Conservation (phyloP, 805 yeast genomes). For the Kodamaea nitidulidarum region DNA sequence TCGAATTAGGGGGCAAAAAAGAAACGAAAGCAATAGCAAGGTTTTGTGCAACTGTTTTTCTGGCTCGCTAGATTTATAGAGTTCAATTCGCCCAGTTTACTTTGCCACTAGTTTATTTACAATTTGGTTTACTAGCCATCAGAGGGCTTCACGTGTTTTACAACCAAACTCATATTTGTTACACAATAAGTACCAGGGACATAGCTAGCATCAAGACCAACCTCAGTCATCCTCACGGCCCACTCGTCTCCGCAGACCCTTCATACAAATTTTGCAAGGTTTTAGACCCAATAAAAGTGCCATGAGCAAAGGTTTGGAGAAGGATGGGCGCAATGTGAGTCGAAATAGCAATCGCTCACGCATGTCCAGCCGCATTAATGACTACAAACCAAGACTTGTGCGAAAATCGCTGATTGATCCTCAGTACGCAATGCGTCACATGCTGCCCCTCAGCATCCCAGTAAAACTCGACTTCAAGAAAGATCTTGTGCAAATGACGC, state of each 20-base stretch:
- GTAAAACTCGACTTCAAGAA: conserved; percentile 26
- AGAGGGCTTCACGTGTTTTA: neutral
- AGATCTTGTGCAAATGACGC: conserved; percentile 34
- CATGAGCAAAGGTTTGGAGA: too few species aligned
- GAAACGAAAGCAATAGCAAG: conserved; percentile 1
- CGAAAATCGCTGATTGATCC: conserved; percentile 25
- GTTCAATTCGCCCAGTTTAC: neutral
- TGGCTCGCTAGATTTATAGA: neutral
- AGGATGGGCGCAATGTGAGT: too few species aligned
- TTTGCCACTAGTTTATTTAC: conserved; percentile 1
- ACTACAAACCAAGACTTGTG: conserved; percentile 2
- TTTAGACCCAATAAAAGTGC: too few species aligned
- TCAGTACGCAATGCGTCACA: conserved; percentile 9
- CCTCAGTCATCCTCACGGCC: too few species aligned
- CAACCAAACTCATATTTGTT: neutral
- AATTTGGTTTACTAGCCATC: too few species aligned
- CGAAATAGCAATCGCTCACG: neutral
- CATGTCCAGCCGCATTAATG: too few species aligned
- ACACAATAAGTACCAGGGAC: too few species aligned
- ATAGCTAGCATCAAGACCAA: too few species aligned
- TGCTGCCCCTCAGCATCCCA: conserved; percentile 24
- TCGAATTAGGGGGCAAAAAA: conserved; percentile 1
- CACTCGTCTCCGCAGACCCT: too few species aligned
- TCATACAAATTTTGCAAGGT: too few species aligned
- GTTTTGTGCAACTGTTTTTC: conserved; percentile 1